phyloP scores from a whole-genome alignment of 2,329 filamentous ascomycete species.

The Colletotrichum karsti region DNA sequence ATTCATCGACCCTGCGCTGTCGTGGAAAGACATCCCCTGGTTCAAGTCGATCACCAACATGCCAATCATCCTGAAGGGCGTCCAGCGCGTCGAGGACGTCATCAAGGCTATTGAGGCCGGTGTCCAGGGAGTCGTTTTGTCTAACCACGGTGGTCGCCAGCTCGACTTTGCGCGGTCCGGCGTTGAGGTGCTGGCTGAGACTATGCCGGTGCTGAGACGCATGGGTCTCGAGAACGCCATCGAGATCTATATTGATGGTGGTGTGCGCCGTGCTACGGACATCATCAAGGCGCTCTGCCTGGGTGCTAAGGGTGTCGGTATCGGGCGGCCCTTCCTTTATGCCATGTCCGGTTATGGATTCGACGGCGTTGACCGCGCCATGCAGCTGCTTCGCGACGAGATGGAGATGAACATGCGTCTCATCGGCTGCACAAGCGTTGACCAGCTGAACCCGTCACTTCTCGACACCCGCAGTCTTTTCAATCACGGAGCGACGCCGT shows the following conservation, averaged over 20 bases:
- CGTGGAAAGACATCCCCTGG: slow-evolving; percentile 95
- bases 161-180: slow-evolving; percentile 91
- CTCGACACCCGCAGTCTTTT: slow-evolving; percentile 79
- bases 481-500: slow-evolving; percentile 57
- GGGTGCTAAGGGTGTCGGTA: slow-evolving; percentile 90
- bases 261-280: slow-evolving; percentile 88
- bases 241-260: slow-evolving; percentile 92
- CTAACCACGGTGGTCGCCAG: slow-evolving; percentile 95
- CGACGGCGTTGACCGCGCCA: slow-evolving; percentile 87
- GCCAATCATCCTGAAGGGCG: slow-evolving; percentile 96
- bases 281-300: slow-evolving; percentile 95
- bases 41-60: slow-evolving; percentile 90
- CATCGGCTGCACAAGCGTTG: slow-evolving; percentile 79
- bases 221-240: slow-evolving; percentile 78
- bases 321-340: slow-evolving; percentile 93
- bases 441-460: slow-evolving; percentile 82
- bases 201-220: slow-evolving; percentile 84
- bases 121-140: slow-evolving; percentile 90
- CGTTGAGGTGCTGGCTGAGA: slow-evolving; percentile 91
- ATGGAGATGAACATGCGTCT: slow-evolving; percentile 99
- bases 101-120: slow-evolving; percentile 84
- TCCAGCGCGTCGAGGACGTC: slow-evolving; percentile 96
- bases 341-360: slow-evolving; percentile 94
- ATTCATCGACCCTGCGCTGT: slow-evolving; percentile 95
- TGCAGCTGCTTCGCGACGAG: slow-evolving; percentile 93